Percentiles rank a stretch among this genome's conserved stretches.
These are phyloP conservation scores for Chrysopogon serrulatus DNA, from an alignment of 176 grass and related monocot genomes.

Conservation along the genomic window DNA sequence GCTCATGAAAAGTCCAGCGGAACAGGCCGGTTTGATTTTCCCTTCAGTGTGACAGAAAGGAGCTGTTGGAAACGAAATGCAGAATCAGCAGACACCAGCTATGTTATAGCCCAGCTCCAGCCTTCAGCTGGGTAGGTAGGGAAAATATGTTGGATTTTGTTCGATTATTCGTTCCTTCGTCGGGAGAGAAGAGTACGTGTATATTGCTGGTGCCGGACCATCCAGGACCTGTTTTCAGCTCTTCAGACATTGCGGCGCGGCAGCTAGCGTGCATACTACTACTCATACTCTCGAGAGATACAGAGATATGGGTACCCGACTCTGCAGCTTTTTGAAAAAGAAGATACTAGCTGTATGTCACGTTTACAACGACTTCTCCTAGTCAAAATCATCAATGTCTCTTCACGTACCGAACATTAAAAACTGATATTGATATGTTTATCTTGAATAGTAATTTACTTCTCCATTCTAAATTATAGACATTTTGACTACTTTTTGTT, in stretches of 20 bases:
- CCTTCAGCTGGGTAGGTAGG: too few species aligned
- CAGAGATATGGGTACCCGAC: background rate
- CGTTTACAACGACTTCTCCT: background rate
- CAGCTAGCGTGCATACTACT: background rate
- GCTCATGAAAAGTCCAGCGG: background rate
- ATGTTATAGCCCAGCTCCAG: too few species aligned
- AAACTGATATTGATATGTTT: background rate
- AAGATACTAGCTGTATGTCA: background rate
- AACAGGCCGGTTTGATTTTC: background rate
- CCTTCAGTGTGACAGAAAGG: background rate
- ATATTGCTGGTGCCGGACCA: too few species aligned
- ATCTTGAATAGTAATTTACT: too few species aligned
- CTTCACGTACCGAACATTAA: background rate
- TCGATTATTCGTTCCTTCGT: background rate
- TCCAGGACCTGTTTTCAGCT: background rate
- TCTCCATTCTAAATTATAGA: too few species aligned
- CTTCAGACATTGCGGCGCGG: background rate
- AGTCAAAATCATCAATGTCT: background rate
- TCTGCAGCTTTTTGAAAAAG: background rate
- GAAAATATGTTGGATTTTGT: background rate
- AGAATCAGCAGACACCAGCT: background rate
- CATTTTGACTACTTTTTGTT: too few species aligned
- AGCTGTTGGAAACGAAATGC: background rate
- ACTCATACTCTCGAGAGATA: too few species aligned
- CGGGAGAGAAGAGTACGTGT: background rate